Evolutionary conservation across 2,329 filamentous ascomycete genomes (phyloP).

Genomic region (Clarireedia hainanense): DNA sequence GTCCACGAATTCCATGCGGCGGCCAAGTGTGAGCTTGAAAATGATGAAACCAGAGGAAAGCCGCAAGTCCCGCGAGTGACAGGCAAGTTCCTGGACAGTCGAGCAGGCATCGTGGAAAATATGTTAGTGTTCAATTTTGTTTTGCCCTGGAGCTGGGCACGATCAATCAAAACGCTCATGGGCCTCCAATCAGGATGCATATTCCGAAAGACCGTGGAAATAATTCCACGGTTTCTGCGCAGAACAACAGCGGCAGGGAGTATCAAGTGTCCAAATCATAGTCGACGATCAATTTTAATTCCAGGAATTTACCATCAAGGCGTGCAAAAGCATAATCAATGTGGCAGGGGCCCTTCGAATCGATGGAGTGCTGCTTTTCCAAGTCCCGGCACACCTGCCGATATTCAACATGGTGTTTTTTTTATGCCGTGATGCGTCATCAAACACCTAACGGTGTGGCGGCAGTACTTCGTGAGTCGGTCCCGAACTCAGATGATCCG

Average conservation of each 20-base stretch:
- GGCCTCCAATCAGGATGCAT: neutral
- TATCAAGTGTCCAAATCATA: neutral
- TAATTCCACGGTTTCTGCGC: neutral
- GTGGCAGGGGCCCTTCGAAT: neutral
- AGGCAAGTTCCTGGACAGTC: constrained; percentile 2
- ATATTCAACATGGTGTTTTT: constrained; percentile 4
- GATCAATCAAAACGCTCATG: neutral
- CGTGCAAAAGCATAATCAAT: neutral
- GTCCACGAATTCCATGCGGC: constrained; percentile 11
- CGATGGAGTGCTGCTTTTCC: constrained; percentile 7
- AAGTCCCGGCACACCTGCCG: constrained; percentile 7
- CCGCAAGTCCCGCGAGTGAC: constrained; percentile 5
- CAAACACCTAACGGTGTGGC: constrained; percentile 9
- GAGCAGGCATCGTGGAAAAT: neutral
- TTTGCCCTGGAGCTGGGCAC: neutral
- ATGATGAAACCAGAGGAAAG: constrained; percentile 8
- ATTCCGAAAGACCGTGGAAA: neutral
- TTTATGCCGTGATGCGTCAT: constrained; percentile 8
- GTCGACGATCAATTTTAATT: neutral
- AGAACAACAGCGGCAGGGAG: neutral
- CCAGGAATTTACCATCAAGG: neutral
- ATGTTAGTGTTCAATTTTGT: neutral
- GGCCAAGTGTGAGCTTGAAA: constrained; percentile 5
- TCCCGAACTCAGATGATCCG: neutral
- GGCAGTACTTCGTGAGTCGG: constrained; percentile 1